phyloP scores from a whole-genome alignment of 768 basidiomycete species.

The Collybiopsis luxurians region DNA sequence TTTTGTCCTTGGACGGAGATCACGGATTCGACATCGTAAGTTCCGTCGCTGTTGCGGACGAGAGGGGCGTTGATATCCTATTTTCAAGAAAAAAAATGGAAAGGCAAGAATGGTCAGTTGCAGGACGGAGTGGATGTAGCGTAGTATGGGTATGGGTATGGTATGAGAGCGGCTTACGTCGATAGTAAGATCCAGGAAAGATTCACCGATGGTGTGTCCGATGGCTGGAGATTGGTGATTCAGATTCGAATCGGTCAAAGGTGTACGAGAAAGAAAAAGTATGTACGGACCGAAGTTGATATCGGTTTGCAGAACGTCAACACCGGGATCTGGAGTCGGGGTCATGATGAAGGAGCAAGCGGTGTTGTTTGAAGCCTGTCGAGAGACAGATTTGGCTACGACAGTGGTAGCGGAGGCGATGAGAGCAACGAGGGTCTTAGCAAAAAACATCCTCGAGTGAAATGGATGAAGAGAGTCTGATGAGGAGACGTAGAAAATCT shows the following conservation, averaged over 20 bases:
- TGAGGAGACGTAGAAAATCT: too few relatives aligned
- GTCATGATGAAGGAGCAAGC: slow-evolving; percentile 11
- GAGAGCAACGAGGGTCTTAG: slow-evolving; percentile 4
- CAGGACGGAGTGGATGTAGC: too few relatives aligned
- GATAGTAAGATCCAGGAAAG: background rate
- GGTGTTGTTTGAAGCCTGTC: slow-evolving; percentile 3
- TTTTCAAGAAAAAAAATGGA: background rate
- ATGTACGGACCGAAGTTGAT: slow-evolving; percentile 8
- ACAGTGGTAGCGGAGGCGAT: background rate
- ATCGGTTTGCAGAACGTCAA: slow-evolving; percentile 4
- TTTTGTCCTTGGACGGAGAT: background rate
- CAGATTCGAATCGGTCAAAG: background rate
- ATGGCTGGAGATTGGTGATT: background rate
- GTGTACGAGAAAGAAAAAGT: background rate
- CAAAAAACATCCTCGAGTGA: background rate
- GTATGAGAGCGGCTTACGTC: background rate
- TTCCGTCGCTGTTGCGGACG: slow-evolving; percentile 6
- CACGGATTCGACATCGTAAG: slow-evolving; percentile 5
- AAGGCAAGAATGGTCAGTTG: background rate
- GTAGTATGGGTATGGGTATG: too few relatives aligned
- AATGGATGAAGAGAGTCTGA: too few relatives aligned
- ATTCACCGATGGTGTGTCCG: slow-evolving; percentile 8
- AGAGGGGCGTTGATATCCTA: background rate
- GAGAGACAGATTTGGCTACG: background rate
- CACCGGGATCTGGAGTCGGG: slow-evolving; percentile 8